Conservation (phyloP, 305 asterid species). For the Plantago coronopus region DNA sequence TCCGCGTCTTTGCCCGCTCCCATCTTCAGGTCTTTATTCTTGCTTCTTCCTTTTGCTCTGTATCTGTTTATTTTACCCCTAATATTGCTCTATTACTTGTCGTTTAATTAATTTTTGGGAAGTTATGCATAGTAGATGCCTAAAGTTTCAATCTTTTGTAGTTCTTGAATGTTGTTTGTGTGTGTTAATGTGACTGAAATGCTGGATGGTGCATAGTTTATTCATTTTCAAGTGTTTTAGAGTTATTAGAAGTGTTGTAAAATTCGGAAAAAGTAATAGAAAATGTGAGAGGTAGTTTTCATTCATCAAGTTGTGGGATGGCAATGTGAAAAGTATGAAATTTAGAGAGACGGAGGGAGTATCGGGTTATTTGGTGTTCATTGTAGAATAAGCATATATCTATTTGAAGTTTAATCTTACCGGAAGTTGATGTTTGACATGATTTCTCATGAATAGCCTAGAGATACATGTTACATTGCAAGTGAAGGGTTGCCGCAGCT, state of each 20-base stretch:
- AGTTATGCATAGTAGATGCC: background rate
- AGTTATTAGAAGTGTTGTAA: no score
- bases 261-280: no score
- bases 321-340: no score
- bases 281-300: no score
- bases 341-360: no score
- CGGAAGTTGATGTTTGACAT: background rate
- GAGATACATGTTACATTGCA: constrained; percentile 84
- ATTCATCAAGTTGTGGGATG: no score
- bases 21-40: constrained; percentile 64
- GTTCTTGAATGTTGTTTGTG: background rate
- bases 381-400: background rate
- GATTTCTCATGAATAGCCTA: constrained; percentile 46
- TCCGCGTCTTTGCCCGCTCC: constrained; percentile 72
- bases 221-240: background rate
- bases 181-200: background rate
- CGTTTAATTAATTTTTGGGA: background rate
- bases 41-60: background rate
- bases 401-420: background rate
- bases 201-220: background rate
- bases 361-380: background rate
- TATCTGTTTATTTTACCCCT: background rate
- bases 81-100: background rate
- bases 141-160: constrained; percentile 1
- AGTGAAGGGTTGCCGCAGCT: constrained; percentile 61